Percentiles rank a stretch among this genome's conserved stretches.
phyloP scores from a whole-genome alignment of 139 green algal genomes.

The Coccomyxa sp. region DNA sequence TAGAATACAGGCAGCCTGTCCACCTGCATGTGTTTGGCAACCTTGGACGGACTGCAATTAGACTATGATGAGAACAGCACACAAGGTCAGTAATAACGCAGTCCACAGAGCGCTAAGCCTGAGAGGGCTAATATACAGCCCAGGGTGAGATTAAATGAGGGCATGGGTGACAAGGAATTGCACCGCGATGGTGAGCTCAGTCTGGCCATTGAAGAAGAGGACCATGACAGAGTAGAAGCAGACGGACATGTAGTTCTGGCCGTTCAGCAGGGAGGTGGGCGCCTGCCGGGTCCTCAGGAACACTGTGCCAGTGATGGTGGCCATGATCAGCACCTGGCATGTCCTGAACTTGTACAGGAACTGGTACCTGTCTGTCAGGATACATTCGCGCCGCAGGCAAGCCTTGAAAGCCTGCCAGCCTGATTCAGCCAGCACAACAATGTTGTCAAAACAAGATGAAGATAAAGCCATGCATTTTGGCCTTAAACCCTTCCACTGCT shows the following conservation, averaged over 20 bases:
- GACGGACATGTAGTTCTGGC: constrained; percentile 35
- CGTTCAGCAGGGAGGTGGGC: constrained; percentile 23
- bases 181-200: neutral
- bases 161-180: no score
- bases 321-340: constrained; percentile 26
- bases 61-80: no score
- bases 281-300: constrained; percentile 41
- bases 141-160: no score
- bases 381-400: constrained; percentile 28
- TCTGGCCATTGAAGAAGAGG: constrained; percentile 32
- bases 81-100: no score
- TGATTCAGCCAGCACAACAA: constrained; percentile 8
- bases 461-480: neutral
- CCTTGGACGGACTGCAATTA: no score
- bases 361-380: constrained; percentile 40
- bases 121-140: no score
- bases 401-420: constrained; percentile 24
- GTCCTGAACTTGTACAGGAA: constrained; percentile 43
- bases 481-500: neutral
- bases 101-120: no score
- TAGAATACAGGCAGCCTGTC: constrained; percentile 12
- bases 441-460: neutral
- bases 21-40: neutral
- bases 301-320: constrained; percentile 32
- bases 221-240: constrained; percentile 44